Evolutionary conservation across 768 basidiomycete genomes (phyloP), one percentile per base, ranked within the genome.

Genomic region (Rhizopogon vesiculosus): DNA sequence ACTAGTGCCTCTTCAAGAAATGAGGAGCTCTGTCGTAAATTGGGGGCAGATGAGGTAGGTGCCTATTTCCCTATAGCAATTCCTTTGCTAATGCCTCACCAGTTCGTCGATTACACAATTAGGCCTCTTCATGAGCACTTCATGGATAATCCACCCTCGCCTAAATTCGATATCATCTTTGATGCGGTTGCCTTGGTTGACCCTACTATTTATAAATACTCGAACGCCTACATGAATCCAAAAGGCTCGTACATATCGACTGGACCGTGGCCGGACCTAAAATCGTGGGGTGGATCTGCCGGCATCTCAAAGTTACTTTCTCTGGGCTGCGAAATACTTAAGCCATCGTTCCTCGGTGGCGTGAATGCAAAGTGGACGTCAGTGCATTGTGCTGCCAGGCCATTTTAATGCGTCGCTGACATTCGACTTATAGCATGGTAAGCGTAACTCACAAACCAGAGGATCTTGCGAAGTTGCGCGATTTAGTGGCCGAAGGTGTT

Each of bases 11-110:
- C 86, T 3, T 73, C 64, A 1, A 80, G 76, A 65, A 89, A 88
- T 57, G 78, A 81, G 44, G 74, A 75, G 4, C 80, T 82, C 51
- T 81, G 89, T 39, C 78, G 76, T 9, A 60, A 61, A 2, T 61
- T 85, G 33, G 89, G 90, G 22, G 89, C 84, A 2, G 89, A 90
- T 51, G 78, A 85, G 70, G 84, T 83, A 54, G 18, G 75, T 61
- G 44, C 12, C 45, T 7, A 45, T n/a, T 39, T 53, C 43, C 33
- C 3, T 19, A 16, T 50, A 16, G 15, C 22, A 18, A 38, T 16
- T 18, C 22, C 18, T 13, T 41, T 31, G 8, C 25, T 40, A 31
- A 50, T 44, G 56, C 16, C 28, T 33, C 19, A 45, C 6, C 40
- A 78, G 75, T 82, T 89, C 61, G 74, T 86, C 18, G 85, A 88